These are phyloP conservation scores for Vaccinium macrocarpon DNA, from an alignment of 148 eudicot species.

Conservation along the genomic window DNA sequence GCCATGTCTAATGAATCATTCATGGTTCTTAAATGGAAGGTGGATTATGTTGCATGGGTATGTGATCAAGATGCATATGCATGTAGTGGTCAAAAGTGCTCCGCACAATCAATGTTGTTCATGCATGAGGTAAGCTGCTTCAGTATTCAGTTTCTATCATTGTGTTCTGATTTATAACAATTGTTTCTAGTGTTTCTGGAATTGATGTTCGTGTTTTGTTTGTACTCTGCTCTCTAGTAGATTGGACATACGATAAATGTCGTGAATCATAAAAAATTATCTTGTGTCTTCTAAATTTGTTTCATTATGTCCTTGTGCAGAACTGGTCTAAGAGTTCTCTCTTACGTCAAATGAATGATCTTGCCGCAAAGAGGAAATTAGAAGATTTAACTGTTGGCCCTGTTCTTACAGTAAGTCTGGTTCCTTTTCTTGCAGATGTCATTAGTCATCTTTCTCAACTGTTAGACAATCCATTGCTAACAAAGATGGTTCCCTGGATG, in stretches of 20 bases:
- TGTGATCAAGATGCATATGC: slow-evolving; percentile 99
- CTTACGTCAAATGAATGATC: slow-evolving; percentile 53
- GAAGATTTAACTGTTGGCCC: slow-evolving; percentile 81
- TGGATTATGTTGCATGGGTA: slow-evolving; percentile 93
- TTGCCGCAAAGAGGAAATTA: slow-evolving; percentile 80
- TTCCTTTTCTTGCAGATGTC: neutral
- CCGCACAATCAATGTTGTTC: slow-evolving; percentile 89
- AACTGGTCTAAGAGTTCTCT: slow-evolving; percentile 81
- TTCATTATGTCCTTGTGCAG: slow-evolving; percentile 32
- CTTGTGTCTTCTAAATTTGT: neutral
- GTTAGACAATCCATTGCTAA: neutral
- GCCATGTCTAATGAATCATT: neutral
- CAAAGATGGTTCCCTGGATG: neutral
- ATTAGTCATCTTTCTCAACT: neutral
- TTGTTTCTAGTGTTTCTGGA: neutral
- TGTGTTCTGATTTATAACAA: neutral
- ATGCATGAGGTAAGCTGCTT: slow-evolving; percentile 78
- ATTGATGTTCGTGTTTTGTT: neutral
- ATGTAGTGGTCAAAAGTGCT: slow-evolving; percentile 96
- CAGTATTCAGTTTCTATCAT: neutral
- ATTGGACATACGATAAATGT: neutral
- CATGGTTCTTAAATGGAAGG: slow-evolving; percentile 43
- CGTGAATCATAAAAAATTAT: neutral
- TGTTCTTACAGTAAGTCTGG: slow-evolving; percentile 70
- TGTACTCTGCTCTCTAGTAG: neutral